phyloP scores from a whole-genome alignment of 805 yeast species.

The Myxozyma sirexii region DNA sequence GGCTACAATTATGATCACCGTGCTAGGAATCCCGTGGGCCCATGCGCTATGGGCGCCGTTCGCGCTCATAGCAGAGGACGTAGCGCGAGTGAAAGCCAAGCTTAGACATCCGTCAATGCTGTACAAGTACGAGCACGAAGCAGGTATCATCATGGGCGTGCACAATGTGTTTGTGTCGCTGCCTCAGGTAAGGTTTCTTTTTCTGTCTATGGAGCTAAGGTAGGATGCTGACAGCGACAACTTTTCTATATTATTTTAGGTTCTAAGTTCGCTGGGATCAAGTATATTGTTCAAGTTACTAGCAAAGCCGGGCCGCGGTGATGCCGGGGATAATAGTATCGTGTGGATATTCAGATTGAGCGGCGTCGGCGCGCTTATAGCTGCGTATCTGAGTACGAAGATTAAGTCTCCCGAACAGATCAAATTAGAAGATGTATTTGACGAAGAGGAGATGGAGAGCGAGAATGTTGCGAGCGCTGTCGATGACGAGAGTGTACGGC shows the following conservation, averaged over 20 bases:
- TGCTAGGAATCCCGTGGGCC: slow-evolving; percentile 68
- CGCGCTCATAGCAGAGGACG: slow-evolving; percentile 60
- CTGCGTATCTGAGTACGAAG: slow-evolving; percentile 48
- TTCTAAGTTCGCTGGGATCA: slow-evolving; percentile 51
- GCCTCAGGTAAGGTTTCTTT: slow-evolving; percentile 63
- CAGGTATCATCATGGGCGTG: slow-evolving; percentile 59
- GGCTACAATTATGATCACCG: slow-evolving; percentile 54
- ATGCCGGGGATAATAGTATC: slow-evolving; percentile 48
- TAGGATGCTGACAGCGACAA: not conserved
- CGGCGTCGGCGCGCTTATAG: slow-evolving; percentile 54
- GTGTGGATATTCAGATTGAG: slow-evolving; percentile 64
- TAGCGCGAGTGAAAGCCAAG: slow-evolving; percentile 54
- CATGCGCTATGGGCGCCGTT: slow-evolving; percentile 69
- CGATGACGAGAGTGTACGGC: too few relatives aligned
- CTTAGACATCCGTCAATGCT: slow-evolving; percentile 33
- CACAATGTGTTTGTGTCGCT: slow-evolving; percentile 62
- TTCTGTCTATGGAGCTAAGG: not conserved
- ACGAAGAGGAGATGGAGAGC: slow-evolving; percentile 10
- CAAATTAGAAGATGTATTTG: slow-evolving; percentile 33
- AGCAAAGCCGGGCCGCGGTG: slow-evolving; percentile 33
- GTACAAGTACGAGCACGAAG: slow-evolving; percentile 51
- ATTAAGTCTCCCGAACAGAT: slow-evolving; percentile 47
- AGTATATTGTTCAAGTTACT: slow-evolving; percentile 51
- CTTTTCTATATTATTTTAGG: slow-evolving; percentile 4
- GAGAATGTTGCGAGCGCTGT: not conserved